Percentiles rank a stretch among this genome's conserved stretches.
These are phyloP conservation scores for Naganishia kalamii DNA, from an alignment of 768 basidiomycete genomes.

Conservation along the genomic window DNA sequence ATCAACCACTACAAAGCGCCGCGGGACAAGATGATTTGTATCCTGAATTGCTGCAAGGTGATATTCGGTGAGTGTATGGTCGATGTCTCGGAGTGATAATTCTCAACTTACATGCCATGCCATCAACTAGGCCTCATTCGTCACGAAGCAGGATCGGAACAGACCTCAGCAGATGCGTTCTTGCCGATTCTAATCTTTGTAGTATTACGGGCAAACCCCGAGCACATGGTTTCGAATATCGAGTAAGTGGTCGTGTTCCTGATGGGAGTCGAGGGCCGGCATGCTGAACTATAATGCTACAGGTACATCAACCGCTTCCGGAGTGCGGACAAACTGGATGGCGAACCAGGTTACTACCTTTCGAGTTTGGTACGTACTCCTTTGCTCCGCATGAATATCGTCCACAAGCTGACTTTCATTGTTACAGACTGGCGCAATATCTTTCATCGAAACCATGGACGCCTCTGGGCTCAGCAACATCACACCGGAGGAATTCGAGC, in stretches of 20 bases:
- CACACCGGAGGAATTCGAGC: constrained; percentile 85
- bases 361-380: constrained; percentile 70
- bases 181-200: constrained; percentile 90
- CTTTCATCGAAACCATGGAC: constrained; percentile 98
- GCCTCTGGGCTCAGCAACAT: constrained; percentile 90
- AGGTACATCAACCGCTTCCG: constrained; percentile 96
- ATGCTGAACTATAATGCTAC: not conserved
- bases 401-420: not conserved
- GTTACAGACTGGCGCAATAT: constrained; percentile 82
- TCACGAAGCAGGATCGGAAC: constrained; percentile 67
- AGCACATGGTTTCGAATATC: constrained; percentile 86
- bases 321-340: constrained; percentile 78
- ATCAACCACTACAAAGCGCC: constrained; percentile 99
- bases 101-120: not conserved
- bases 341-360: constrained; percentile 94
- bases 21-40: constrained; percentile 93
- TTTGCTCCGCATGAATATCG: not conserved
- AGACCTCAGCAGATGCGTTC: constrained; percentile 71
- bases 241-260: constrained; percentile 55
- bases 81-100: not conserved
- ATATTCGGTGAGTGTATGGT: constrained; percentile 71
- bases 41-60: constrained; percentile 96
- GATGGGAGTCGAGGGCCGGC: no score
- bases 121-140: constrained; percentile 67
- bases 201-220: constrained; percentile 88